Conservation (phyloP, 352 stramenopile species). For the Pythium phragmitis region DNA sequence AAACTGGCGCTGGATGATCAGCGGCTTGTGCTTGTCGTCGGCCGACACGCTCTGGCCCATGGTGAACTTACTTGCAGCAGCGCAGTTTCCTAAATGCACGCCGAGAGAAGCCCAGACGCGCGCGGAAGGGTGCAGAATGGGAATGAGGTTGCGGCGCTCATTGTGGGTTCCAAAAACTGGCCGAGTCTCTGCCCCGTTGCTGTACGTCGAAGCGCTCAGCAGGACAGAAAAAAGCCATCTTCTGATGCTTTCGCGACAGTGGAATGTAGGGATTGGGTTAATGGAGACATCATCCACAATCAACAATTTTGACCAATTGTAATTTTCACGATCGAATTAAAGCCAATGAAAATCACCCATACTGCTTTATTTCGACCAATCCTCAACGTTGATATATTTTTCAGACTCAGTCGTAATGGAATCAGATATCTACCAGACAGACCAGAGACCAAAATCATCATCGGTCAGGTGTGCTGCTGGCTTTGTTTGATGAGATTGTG, state of each 20-base stretch:
- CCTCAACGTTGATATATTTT: background rate
- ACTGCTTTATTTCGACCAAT: background rate
- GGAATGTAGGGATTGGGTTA: background rate
- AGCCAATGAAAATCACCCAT: background rate
- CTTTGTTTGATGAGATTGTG: slow-evolving; percentile 3
- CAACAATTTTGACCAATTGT: background rate
- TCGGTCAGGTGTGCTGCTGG: background rate
- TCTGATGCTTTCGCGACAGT: background rate
- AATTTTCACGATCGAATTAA: background rate
- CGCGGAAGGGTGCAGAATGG: no score
- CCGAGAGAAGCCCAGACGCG: background rate
- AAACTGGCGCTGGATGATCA: slow-evolving; percentile 21
- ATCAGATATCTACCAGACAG: background rate
- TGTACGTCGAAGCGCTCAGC: background rate
- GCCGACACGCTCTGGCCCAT: slow-evolving; percentile 19
- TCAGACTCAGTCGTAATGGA: background rate
- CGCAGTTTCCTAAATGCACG: background rate
- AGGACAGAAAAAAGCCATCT: background rate
- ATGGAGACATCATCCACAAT: background rate
- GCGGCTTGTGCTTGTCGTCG: slow-evolving; percentile 26
- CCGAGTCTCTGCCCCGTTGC: background rate
- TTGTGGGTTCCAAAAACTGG: slow-evolving; percentile 1
- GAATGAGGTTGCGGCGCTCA: background rate
- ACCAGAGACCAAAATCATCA: background rate
- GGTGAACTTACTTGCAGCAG: background rate